phyloP scores from a whole-genome alignment of 2,329 filamentous ascomycete genomes.

The Pyrenophora teres region DNA sequence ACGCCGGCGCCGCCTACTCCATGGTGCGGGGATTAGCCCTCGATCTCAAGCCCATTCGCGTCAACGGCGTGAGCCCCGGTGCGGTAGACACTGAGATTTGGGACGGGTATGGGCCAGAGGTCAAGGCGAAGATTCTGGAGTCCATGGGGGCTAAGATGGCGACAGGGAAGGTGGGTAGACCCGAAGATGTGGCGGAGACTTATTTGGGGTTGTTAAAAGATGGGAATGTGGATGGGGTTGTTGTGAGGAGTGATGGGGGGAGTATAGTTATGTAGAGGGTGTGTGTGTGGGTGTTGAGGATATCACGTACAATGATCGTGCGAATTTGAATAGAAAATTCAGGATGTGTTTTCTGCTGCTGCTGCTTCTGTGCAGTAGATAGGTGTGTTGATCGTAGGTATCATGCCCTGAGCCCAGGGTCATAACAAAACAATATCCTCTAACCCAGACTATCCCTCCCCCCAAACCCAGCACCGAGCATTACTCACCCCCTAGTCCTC shows the following conservation, averaged over 20 bases:
- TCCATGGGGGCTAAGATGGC: slow-evolving; percentile 25
- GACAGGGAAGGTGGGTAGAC: slow-evolving; percentile 33
- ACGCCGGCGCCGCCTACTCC: slow-evolving; percentile 58
- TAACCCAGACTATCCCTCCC: too few relatives aligned
- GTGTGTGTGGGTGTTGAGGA: too few relatives aligned
- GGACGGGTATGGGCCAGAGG: slow-evolving; percentile 34
- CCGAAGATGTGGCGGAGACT: slow-evolving; percentile 48
- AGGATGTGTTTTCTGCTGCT: too few relatives aligned
- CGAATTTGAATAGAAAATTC: too few relatives aligned
- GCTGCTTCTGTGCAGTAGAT: too few relatives aligned
- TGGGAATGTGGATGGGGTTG: slow-evolving; percentile 51
- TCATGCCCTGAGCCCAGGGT: too few relatives aligned
- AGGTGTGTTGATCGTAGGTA: too few relatives aligned
- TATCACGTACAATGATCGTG: not conserved
- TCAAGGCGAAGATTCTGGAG: slow-evolving; percentile 30
- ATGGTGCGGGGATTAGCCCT: slow-evolving; percentile 63
- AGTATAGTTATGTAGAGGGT: slow-evolving; percentile 15
- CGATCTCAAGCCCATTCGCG: slow-evolving; percentile 66
- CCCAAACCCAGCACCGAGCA: too few relatives aligned
- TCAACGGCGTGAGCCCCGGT: slow-evolving; percentile 66
- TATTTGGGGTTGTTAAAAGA: slow-evolving; percentile 57
- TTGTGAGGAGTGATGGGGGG: slow-evolving; percentile 52
- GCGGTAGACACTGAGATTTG: slow-evolving; percentile 54
- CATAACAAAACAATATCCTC: too few relatives aligned
- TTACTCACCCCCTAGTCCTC: slow-evolving; percentile 15